Percentiles rank a stretch among this genome's conserved stretches.
Evolutionary conservation across 305 asterid species (phyloP).

Genomic region (Fraxinus angustifolia): DNA sequence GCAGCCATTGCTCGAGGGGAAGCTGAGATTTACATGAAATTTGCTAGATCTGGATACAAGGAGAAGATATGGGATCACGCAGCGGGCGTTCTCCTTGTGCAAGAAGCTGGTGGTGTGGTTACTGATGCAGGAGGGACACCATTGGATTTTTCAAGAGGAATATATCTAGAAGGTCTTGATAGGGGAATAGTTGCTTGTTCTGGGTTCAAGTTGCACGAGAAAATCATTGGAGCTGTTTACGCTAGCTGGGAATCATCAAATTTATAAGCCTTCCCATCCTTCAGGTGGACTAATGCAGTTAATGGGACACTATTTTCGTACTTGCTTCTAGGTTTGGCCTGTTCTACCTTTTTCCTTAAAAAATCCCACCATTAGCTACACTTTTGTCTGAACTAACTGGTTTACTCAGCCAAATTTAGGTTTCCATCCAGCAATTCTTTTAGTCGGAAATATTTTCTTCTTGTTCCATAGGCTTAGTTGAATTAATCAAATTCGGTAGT

Average conservation of each 20-base stretch:
- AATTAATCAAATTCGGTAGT: neutral
- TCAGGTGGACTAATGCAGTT: constrained; percentile 7
- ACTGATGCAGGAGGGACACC: constrained; percentile 73
- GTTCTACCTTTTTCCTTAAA: neutral
- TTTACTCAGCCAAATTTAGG: neutral
- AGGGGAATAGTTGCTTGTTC: constrained; percentile 71
- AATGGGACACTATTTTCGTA: constrained; percentile 3
- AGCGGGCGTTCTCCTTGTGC: constrained; percentile 72
- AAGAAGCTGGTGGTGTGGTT: constrained; percentile 79
- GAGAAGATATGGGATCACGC: constrained; percentile 88
- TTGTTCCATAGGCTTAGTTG: neutral
- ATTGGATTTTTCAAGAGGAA: constrained; percentile 57
- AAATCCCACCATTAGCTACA: neutral
- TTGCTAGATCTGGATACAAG: constrained; percentile 63
- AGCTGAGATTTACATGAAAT: constrained; percentile 75
- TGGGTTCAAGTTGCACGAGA: constrained; percentile 54
- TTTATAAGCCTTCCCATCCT: constrained; percentile 35
- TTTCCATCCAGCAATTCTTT: neutral
- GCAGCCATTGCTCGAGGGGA: constrained; percentile 86
- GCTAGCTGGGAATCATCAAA: constrained; percentile 83
- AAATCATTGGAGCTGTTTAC: constrained; percentile 56
- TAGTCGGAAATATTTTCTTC: neutral
- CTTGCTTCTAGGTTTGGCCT: constrained; percentile 29
- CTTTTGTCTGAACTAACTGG: neutral
- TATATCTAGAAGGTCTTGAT: constrained; percentile 65